These are phyloP conservation scores for Solanum sejunctum DNA, from an alignment of 257 asterid species.

Conservation along the genomic window DNA sequence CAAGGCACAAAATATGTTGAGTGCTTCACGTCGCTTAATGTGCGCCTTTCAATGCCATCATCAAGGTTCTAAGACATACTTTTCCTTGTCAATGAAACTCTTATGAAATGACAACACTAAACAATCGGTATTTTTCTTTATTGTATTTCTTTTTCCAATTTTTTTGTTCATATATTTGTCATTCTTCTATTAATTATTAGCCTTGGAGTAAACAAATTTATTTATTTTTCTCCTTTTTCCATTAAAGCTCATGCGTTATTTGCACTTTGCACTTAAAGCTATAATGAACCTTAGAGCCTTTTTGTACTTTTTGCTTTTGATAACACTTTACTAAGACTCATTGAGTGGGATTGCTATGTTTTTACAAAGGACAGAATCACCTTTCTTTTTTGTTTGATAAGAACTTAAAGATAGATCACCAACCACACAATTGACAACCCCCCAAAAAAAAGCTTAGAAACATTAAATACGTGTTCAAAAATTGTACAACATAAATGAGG, in stretches of 20 bases:
- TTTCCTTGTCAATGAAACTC: neutral
- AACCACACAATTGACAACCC: neutral
- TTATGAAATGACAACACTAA: neutral
- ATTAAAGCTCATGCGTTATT: neutral
- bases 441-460: neutral
- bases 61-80: neutral
- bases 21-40: neutral
- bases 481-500: neutral
- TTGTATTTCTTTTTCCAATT: neutral
- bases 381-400: neutral
- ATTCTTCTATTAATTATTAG: neutral
- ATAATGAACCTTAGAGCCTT: neutral
- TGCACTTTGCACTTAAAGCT: neutral
- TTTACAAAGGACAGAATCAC: neutral
- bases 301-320: neutral
- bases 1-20: neutral
- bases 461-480: neutral
- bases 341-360: neutral
- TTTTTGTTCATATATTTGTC: neutral
- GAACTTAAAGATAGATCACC: neutral
- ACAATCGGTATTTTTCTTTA: neutral
- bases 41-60: neutral
- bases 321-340: neutral
- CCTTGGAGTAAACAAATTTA: neutral
- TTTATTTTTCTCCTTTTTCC: neutral